A percentile compares a stretch with the other conserved stretches of the same genome.
These are phyloP conservation scores for Calocybe indica DNA, from an alignment of 768 basidiomycete genomes.

Conservation along the genomic window DNA sequence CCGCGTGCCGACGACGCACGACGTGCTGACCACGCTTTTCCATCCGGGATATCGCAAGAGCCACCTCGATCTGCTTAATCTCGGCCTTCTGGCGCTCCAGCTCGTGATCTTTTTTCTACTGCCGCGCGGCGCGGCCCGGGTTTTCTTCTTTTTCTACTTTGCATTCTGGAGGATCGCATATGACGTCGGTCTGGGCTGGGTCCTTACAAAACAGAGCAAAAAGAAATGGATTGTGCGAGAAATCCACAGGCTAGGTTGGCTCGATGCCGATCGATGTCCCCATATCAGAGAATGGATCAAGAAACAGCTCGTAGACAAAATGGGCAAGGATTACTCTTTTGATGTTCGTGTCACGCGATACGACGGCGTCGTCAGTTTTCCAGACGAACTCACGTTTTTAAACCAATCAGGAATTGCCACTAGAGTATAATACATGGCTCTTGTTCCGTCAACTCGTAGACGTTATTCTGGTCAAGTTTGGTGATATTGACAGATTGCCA, in stretches of 20 bases:
- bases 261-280: constrained; percentile 68
- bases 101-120: constrained; percentile 64
- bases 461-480: constrained; percentile 91
- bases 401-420: constrained; percentile 64
- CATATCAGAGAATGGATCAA: constrained; percentile 76
- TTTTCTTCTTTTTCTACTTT: constrained; percentile 88
- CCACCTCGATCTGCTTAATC: constrained; percentile 81
- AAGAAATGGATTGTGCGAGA: constrained; percentile 88
- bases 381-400: constrained; percentile 3
- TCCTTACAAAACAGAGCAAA: constrained; percentile 94
- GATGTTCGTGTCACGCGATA: constrained; percentile 38
- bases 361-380: neutral
- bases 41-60: constrained; percentile 81
- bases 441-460: constrained; percentile 95
- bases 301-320: constrained; percentile 81
- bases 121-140: constrained; percentile 44
- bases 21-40: constrained; percentile 81
- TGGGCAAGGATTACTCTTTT: constrained; percentile 92
- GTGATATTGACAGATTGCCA: constrained; percentile 8
- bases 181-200: constrained; percentile 90
- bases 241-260: constrained; percentile 78
- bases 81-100: constrained; percentile 75
- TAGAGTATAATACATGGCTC: constrained; percentile 96
- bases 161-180: constrained; percentile 91
- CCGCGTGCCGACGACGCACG: constrained; percentile 86